phyloP scores from a whole-genome alignment of 2,329 filamentous ascomycete species.

The Eurotiales sp. region DNA sequence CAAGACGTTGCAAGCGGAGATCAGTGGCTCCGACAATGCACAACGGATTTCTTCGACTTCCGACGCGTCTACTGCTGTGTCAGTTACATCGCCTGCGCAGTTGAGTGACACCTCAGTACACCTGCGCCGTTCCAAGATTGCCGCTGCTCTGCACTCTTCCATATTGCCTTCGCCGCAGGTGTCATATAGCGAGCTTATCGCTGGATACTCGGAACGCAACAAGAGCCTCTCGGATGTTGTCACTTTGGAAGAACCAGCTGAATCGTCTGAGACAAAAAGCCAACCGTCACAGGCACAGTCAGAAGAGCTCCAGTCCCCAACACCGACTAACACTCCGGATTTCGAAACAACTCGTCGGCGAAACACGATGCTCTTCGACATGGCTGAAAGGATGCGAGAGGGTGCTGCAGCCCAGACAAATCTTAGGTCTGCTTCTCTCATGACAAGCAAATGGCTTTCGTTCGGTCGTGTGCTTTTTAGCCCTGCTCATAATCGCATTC shows the following conservation, averaged over 20 bases:
- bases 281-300: slow-evolving; percentile 21
- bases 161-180: slow-evolving; percentile 51
- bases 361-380: slow-evolving; percentile 34
- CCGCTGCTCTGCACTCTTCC: slow-evolving; percentile 49
- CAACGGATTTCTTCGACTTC: slow-evolving; percentile 9
- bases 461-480: slow-evolving; percentile 50
- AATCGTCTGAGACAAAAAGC: slow-evolving; percentile 20
- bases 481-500: slow-evolving; percentile 46
- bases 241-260: slow-evolving; percentile 20
- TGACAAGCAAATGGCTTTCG: slow-evolving; percentile 50
- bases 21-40: slow-evolving; percentile 20
- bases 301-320: slow-evolving; percentile 25
- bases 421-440: slow-evolving; percentile 47
- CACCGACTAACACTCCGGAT: slow-evolving; percentile 20
- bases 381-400: slow-evolving; percentile 41
- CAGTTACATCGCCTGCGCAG: slow-evolving; percentile 23
- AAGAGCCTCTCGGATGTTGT: slow-evolving; percentile 22
- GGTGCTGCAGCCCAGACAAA: slow-evolving; percentile 42
- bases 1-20: slow-evolving; percentile 34
- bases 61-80: slow-evolving; percentile 19
- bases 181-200: slow-evolving; percentile 52
- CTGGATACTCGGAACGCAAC: slow-evolving; percentile 43
- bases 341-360: slow-evolving; percentile 29
- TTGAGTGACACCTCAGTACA: slow-evolving; percentile 35
- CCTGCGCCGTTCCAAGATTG: slow-evolving; percentile 50